Base-by-base conservation (phyloP, 164 flowering plant genomes). In the Magnolia changhungtana region DNA sequence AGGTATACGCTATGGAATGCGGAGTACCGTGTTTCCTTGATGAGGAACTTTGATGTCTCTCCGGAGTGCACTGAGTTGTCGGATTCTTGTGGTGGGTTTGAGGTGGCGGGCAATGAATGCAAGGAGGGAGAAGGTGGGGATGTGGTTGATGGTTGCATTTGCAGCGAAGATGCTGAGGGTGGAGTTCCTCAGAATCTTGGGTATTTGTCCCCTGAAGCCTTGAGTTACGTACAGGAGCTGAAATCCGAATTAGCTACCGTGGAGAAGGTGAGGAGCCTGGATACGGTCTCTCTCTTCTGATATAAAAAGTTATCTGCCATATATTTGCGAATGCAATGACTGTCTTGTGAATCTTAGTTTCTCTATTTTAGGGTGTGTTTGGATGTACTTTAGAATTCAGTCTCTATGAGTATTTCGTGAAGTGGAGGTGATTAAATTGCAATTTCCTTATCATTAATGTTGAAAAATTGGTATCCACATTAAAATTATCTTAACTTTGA, bases 1-100 rank as follows among this genome's bases (percentile, higher is more conserved):
- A 94, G 98, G 87, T 94, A 94, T 81, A 94, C 98, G 1, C 74
- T 94, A 81, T 92, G 98, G 98, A 94, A 91, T 77, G 96, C 96
- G 65, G 98, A 94, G 85, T 94, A 92, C 73, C 80, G 98, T 77
- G 81, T 92, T 13, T 84, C 89, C 4, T 80, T 94, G 95, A 87
- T 77, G 86, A 85, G 95, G 85, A 94, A 90, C 75, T 90, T 92
- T 71, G 93, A 89, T 50, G 77, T 86, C 0, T 78, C 93, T 1
- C 61, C 75, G 7, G 87, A 76, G 50, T 55, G 50, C 66, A 27
- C 50, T 7, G 69, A 55, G 21, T 58, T 72, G 31, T 64, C 77
- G 4, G 65, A 66, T 72, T 51, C 67, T 77, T 72, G 27, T 37
- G 66, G 55, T 29, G 69, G 37, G 23, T 45, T 37, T 37, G 86